Conservation (phyloP, 345 rosid species). For the Lenwebbia sp. region DNA sequence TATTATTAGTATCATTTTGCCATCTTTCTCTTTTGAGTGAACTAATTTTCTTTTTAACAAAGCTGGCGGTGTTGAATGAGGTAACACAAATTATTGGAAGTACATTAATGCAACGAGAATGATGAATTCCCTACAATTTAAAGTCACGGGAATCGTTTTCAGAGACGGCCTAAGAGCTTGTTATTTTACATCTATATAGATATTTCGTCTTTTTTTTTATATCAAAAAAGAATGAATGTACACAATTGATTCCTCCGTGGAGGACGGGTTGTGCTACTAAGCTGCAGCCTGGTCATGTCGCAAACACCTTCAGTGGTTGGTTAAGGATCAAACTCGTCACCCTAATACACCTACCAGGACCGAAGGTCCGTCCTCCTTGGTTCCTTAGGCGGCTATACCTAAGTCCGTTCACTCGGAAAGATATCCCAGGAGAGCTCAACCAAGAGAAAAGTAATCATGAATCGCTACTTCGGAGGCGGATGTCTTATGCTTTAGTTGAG, state of each 20-base stretch:
- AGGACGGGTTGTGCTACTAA: too few relatives aligned
- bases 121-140: neutral
- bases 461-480: too few relatives aligned
- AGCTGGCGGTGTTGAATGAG: neutral
- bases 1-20: neutral
- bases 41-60: neutral
- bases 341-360: neutral
- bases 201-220: neutral
- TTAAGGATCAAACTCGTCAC: too few relatives aligned
- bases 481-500: too few relatives aligned
- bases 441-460: too few relatives aligned
- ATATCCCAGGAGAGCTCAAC: too few relatives aligned
- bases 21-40: neutral
- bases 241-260: too few relatives aligned
- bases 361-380: neutral
- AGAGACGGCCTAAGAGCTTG: neutral
- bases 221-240: too few relatives aligned
- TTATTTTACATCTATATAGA: neutral
- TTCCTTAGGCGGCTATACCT: too few relatives aligned
- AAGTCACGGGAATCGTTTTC: neutral
- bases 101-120: neutral
- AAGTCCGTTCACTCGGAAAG: too few relatives aligned
- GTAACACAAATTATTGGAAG: neutral
- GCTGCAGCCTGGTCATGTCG: too few relatives aligned
- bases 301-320: too few relatives aligned